Conservation (phyloP, 2,329 filamentous ascomycete genomes). For the Stachybotrys elegans region DNA sequence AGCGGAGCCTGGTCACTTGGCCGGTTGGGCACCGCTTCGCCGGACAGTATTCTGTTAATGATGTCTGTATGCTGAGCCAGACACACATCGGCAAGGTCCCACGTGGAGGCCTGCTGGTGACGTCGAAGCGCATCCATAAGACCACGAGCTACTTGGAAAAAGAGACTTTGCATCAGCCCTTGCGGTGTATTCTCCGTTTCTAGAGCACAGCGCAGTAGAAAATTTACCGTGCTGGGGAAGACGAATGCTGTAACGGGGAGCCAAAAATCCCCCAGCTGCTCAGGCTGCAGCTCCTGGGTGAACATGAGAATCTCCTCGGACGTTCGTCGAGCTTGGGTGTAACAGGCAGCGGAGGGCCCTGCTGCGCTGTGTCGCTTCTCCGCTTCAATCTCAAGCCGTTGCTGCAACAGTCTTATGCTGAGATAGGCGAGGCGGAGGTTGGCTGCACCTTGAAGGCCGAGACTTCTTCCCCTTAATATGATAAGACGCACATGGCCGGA, state of each 20-base stretch:
- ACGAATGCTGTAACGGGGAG: constrained; percentile 41
- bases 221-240: constrained; percentile 44
- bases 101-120: constrained; percentile 33
- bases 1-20: constrained; percentile 7
- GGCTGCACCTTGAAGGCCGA: constrained; percentile 38
- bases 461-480: constrained; percentile 34
- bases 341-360: constrained; percentile 21
- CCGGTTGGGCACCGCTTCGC: constrained; percentile 18
- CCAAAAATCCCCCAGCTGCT: constrained; percentile 45
- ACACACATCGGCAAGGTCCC: constrained; percentile 48
- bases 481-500: constrained; percentile 29
- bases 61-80: constrained; percentile 41
- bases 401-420: constrained; percentile 39
- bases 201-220: constrained; percentile 43
- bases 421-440: constrained; percentile 49
- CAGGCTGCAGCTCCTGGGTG: constrained; percentile 36
- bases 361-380: constrained; percentile 21
- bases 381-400: constrained; percentile 40
- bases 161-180: constrained; percentile 29
- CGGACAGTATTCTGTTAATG: constrained; percentile 36
- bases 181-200: constrained; percentile 32
- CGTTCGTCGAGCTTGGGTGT: constrained; percentile 36
- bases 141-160: constrained; percentile 36
- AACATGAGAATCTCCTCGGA: constrained; percentile 45
- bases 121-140: constrained; percentile 32